Conservation (phyloP, 495 filamentous ascomycete genomes). For the Cercophora samala region DNA sequence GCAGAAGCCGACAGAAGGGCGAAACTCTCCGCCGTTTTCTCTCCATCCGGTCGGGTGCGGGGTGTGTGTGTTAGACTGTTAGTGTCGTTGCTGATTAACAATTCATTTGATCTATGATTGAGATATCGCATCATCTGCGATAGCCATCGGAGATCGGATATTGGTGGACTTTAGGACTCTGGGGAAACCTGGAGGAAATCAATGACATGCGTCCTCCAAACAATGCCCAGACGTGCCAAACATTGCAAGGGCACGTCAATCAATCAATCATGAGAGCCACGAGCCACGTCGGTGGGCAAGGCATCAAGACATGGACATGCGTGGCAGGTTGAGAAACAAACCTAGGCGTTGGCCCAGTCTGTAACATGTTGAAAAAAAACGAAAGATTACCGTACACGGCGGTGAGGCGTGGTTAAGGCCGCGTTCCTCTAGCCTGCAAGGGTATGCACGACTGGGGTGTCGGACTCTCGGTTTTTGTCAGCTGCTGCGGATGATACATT, state of each 20-base stretch:
- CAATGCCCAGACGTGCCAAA: not conserved
- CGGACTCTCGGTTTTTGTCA: conserved; percentile 32
- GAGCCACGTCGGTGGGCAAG: not conserved
- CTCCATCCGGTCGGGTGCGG: not conserved
- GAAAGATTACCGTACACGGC: not conserved
- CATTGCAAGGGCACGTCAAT: not conserved
- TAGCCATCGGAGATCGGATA: not conserved
- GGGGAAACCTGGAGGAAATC: not conserved
- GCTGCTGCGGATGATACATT: conserved; percentile 36
- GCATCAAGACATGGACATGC: not conserved
- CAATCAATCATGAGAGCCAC: not conserved
- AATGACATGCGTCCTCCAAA: not conserved
- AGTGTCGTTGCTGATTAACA: no score
- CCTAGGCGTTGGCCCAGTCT: not conserved
- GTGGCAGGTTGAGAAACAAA: not conserved
- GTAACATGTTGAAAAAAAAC: not conserved
- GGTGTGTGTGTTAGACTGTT: not conserved
- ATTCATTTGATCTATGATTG: no score
- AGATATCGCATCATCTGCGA: not conserved
- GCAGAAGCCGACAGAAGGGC: not conserved
- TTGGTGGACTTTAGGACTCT: not conserved
- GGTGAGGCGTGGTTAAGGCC: not conserved
- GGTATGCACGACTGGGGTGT: conserved; percentile 19
- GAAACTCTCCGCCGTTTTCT: not conserved
- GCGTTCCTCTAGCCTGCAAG: conserved; percentile 16